Conservation (phyloP, 495 filamentous ascomycete species). For the Penicillium canariense region DNA sequence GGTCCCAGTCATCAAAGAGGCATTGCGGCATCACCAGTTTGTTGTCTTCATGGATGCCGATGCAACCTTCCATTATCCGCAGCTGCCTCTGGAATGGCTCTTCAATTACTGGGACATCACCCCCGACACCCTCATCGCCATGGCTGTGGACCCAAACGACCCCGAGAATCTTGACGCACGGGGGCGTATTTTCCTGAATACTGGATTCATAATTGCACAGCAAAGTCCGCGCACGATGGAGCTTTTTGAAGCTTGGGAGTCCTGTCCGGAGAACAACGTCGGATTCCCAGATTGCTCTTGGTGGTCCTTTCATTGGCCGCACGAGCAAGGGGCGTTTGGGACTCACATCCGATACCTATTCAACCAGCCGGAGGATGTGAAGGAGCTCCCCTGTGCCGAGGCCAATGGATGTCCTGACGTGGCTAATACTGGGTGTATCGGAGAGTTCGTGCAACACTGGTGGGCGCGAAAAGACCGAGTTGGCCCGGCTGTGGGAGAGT, state of each 20-base stretch:
- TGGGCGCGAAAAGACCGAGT: too few species aligned
- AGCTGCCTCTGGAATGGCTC: not conserved
- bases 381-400: too few species aligned
- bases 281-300: too few species aligned
- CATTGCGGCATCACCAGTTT: not conserved
- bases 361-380: too few species aligned
- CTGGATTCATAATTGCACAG: not conserved
- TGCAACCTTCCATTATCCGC: not conserved
- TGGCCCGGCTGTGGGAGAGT: too few species aligned
- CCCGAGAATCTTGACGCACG: not conserved
- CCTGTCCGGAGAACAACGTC: too few species aligned
- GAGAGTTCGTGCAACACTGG: too few species aligned
- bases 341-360: too few species aligned
- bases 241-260: not conserved
- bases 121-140: not conserved
- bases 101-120: not conserved
- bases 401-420: too few species aligned
- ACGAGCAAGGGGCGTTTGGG: too few species aligned
- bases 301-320: too few species aligned
- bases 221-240: not conserved
- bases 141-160: not conserved
- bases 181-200: not conserved
- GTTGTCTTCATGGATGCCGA: not conserved
- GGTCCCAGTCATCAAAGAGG: not conserved
- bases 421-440: too few species aligned